Conservation (phyloP, 2,329 filamentous ascomycete species). For the Dactylellina haptotyla region DNA sequence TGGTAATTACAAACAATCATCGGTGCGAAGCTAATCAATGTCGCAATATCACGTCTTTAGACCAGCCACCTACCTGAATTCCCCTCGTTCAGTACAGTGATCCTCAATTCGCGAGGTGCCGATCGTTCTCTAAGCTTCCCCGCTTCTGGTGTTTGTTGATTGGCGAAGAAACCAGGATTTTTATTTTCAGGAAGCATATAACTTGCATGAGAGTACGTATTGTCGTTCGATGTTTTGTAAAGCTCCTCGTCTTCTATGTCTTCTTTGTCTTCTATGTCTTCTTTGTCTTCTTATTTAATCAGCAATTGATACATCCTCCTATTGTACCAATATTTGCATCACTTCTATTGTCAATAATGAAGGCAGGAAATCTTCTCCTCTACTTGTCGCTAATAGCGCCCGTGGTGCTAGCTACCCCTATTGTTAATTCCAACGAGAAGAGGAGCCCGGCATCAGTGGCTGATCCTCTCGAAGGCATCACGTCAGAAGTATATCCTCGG, state of each 20-base stretch:
- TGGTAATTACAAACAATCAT: slow-evolving; percentile 3
- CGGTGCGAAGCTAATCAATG: slow-evolving; percentile 4
- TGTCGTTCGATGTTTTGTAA: too few species aligned
- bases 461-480: slow-evolving; percentile 34
- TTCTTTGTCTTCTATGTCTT: not conserved
- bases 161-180: too few species aligned
- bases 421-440: slow-evolving; percentile 25
- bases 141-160: slow-evolving; percentile 1
- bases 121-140: slow-evolving; percentile 17
- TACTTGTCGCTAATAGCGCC: slow-evolving; percentile 5
- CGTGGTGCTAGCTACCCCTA: slow-evolving; percentile 8
- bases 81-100: not conserved
- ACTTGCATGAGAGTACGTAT: slow-evolving; percentile 27
- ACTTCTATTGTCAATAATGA: slow-evolving; percentile 36
- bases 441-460: slow-evolving; percentile 1
- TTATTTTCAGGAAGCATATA: slow-evolving; percentile 32
- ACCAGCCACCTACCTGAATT: not conserved
- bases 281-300: too few species aligned
- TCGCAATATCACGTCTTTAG: slow-evolving; percentile 49
- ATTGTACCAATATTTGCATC: too few species aligned
- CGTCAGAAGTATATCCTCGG: slow-evolving; percentile 42
- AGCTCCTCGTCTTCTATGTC: too few species aligned
- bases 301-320: too few species aligned
- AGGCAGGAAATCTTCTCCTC: slow-evolving; percentile 13
- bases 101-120: slow-evolving; percentile 2